These are phyloP conservation scores for Volvariella volvacea DNA, from an alignment of 1,284 basidiomycete genomes.

Conservation along the genomic window DNA sequence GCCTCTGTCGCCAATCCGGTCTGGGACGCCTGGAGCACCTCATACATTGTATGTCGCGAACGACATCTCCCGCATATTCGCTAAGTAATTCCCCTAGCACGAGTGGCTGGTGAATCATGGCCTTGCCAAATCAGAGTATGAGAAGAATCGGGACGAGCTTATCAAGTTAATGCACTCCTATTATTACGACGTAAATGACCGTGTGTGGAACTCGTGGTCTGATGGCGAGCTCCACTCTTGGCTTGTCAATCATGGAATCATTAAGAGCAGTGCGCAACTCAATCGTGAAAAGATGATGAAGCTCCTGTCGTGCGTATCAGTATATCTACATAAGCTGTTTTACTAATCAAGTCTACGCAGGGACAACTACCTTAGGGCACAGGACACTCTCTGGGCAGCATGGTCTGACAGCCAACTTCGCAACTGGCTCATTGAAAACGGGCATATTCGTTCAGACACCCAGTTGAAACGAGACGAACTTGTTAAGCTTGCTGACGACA, in stretches of 20 bases:
- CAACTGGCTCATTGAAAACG: slow-evolving; percentile 72
- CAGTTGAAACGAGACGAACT: slow-evolving; percentile 71
- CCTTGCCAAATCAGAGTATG: slow-evolving; percentile 46
- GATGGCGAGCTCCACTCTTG: slow-evolving; percentile 63
- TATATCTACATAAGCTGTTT: not conserved
- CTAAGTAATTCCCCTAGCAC: slow-evolving; percentile 31
- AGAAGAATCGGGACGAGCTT: slow-evolving; percentile 68
- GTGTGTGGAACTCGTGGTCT: slow-evolving; percentile 67
- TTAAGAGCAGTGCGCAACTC: slow-evolving; percentile 68
- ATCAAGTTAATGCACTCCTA: slow-evolving; percentile 69
- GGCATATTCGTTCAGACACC: slow-evolving; percentile 62
- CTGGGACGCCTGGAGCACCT: slow-evolving; percentile 84
- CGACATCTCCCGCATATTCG: slow-evolving; percentile 1
- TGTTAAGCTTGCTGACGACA: slow-evolving; percentile 57
- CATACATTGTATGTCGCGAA: slow-evolving; percentile 58
- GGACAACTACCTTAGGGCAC: slow-evolving; percentile 69
- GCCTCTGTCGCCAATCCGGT: slow-evolving; percentile 53
- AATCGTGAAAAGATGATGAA: slow-evolving; percentile 73
- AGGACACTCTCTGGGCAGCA: slow-evolving; percentile 61
- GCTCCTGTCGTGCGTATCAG: slow-evolving; percentile 48
- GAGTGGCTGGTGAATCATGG: slow-evolving; percentile 82
- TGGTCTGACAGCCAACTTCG: slow-evolving; percentile 81
- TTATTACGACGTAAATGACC: slow-evolving; percentile 60
- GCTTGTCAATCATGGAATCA: slow-evolving; percentile 64
- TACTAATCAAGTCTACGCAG: slow-evolving; percentile 21